Percentiles rank a stretch among this genome's conserved stretches.
Conservation (phyloP, 306 rosid genomes). For the Gastrolobium bilobum region DNA sequence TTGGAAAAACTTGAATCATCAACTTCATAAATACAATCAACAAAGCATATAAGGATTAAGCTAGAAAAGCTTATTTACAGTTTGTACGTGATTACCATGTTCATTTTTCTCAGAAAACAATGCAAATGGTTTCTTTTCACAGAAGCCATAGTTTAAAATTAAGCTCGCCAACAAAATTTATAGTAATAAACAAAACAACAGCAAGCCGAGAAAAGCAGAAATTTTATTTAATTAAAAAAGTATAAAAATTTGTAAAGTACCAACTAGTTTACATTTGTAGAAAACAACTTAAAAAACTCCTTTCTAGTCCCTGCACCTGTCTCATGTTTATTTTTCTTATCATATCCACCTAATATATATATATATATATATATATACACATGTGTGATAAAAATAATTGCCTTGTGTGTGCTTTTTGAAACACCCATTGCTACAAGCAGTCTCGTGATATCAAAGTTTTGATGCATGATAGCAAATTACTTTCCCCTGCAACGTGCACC, state of each 20-base stretch:
- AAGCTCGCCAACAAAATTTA: not conserved
- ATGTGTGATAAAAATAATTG: not conserved
- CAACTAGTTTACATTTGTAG: not conserved
- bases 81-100: conserved; percentile 5
- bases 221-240: not conserved
- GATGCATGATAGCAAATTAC: not conserved
- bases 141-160: conserved; percentile 29
- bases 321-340: not conserved
- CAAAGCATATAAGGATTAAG: conserved; percentile 18
- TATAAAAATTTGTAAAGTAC: not conserved
- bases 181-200: not conserved
- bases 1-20: conserved; percentile 19
- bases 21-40: conserved; percentile 22
- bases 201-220: conserved; percentile 31
- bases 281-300: not conserved
- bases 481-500: not conserved
- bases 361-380: too few relatives aligned
- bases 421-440: conserved; percentile 20
- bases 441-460: not conserved
- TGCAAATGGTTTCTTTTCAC: conserved; percentile 8
- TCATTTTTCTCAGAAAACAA: conserved; percentile 21
- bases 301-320: conserved; percentile 6
- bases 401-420: not conserved
- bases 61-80: conserved; percentile 6
- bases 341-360: not conserved